phyloP scores from a whole-genome alignment of 2,329 filamentous ascomycete species.

The Monosporascus sp. region DNA sequence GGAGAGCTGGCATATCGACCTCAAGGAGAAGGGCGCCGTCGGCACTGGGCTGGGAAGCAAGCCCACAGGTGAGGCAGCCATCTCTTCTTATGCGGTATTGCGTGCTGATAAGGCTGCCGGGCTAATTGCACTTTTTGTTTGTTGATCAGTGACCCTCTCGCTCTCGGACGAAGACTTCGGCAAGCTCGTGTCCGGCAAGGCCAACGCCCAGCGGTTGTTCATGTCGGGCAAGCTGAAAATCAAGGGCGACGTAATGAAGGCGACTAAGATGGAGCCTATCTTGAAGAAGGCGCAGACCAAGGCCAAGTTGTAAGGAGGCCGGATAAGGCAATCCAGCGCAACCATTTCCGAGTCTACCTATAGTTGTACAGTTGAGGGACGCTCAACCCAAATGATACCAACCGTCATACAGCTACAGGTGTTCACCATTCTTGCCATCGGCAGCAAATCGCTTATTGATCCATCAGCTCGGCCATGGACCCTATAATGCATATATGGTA shows the following conservation, averaged over 20 bases:
- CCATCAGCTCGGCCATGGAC: too few relatives aligned
- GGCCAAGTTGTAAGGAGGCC: constrained; percentile 69
- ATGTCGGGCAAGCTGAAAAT: constrained; percentile 99
- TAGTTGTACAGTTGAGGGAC: too few relatives aligned
- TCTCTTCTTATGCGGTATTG: not conserved
- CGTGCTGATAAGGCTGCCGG: not conserved
- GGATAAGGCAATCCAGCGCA: not conserved
- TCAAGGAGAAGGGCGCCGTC: constrained; percentile 84
- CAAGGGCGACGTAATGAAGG: constrained; percentile 98
- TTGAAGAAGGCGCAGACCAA: constrained; percentile 81
- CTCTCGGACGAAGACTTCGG: constrained; percentile 84
- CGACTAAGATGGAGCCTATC: constrained; percentile 91
- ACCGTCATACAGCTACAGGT: too few relatives aligned
- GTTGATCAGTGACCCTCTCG: constrained; percentile 67
- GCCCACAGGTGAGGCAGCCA: constrained; percentile 63
- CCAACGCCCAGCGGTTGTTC: constrained; percentile 90
- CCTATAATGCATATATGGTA: too few relatives aligned
- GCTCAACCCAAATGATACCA: too few relatives aligned
- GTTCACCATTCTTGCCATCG: too few relatives aligned
- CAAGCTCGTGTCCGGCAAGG: constrained; percentile 77
- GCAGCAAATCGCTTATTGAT: too few relatives aligned
- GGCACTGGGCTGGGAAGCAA: constrained; percentile 74
- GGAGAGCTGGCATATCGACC: constrained; percentile 89
- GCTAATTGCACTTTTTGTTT: not conserved
- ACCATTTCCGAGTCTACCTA: not conserved